These are phyloP conservation scores for Beta corolliflora DNA, from an alignment of 179 eudicot species.

Conservation along the genomic window DNA sequence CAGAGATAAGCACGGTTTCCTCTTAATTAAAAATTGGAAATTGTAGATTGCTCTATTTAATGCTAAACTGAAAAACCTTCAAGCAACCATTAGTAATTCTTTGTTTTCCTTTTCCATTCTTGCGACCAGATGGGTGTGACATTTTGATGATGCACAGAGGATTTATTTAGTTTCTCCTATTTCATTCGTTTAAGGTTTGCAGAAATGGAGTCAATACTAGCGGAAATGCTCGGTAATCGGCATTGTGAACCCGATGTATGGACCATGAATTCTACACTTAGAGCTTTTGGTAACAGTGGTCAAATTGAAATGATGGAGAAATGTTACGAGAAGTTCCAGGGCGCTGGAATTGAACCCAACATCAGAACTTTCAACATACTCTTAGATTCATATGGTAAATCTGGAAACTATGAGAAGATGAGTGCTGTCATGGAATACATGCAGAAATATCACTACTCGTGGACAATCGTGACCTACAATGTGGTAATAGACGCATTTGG, in stretches of 20 bases:
- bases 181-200: constrained; percentile 49
- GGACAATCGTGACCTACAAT: constrained; percentile 83
- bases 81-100: constrained; percentile 14
- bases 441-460: constrained; percentile 80
- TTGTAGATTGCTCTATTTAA: not conserved
- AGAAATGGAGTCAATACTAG: constrained; percentile 71
- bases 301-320: constrained; percentile 93
- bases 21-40: not conserved
- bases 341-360: constrained; percentile 74
- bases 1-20: not conserved
- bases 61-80: not conserved
- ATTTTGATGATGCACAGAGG: constrained; percentile 26
- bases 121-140: constrained; percentile 30
- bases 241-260: constrained; percentile 79
- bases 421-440: constrained; percentile 94
- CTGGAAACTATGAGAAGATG: constrained; percentile 71
- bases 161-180: constrained; percentile 37
- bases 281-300: constrained; percentile 92
- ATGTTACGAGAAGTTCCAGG: constrained; percentile 84
- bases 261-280: constrained; percentile 89
- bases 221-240: constrained; percentile 66
- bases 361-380: constrained; percentile 85
- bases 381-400: constrained; percentile 79
- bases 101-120: constrained; percentile 17
- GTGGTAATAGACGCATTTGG: constrained; percentile 87